Conservation (phyloP, 202 grass and related monocot genomes). For the Zoysia matrella region DNA sequence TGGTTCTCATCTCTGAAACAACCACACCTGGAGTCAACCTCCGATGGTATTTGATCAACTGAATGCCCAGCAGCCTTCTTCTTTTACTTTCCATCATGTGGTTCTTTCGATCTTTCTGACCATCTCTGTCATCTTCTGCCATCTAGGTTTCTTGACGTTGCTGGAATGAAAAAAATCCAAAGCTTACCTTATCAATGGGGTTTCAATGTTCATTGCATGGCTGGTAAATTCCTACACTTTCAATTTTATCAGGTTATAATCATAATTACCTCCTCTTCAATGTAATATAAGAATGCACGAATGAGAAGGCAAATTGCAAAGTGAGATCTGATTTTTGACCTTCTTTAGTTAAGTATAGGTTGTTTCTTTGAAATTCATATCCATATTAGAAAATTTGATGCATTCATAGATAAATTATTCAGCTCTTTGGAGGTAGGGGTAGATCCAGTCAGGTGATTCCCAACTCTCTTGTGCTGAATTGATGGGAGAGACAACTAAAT, state of each 20-base stretch:
- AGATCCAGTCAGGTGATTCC: neutral
- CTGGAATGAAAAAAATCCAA: conserved; percentile 93
- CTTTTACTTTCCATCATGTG: neutral
- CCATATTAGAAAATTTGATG: conserved; percentile 11
- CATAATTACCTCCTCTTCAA: conserved; percentile 3
- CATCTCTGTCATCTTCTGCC: conserved; percentile 32
- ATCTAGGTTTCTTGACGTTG: conserved; percentile 94
- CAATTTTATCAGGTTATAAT: neutral
- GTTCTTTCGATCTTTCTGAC: conserved; percentile 42
- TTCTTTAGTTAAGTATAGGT: neutral
- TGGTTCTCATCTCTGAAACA: conserved; percentile 97
- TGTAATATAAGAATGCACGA: conserved; percentile 6
- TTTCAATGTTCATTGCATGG: conserved; percentile 91
- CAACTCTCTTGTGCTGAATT: neutral
- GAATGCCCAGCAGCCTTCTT: conserved; percentile 7
- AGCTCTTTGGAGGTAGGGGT: neutral
- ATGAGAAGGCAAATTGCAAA: conserved; percentile 20
- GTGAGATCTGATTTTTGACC: neutral
- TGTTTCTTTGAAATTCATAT: neutral
- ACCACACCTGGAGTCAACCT: conserved; percentile 99
- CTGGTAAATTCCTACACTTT: conserved; percentile 60
- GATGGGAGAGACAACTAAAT: neutral
- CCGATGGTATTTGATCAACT: conserved; percentile 77
- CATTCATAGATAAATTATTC: neutral
- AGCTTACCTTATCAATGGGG: conserved; percentile 88